phyloP scores from a whole-genome alignment of 1,284 basidiomycete genomes.

The Naganishia cerealis region DNA sequence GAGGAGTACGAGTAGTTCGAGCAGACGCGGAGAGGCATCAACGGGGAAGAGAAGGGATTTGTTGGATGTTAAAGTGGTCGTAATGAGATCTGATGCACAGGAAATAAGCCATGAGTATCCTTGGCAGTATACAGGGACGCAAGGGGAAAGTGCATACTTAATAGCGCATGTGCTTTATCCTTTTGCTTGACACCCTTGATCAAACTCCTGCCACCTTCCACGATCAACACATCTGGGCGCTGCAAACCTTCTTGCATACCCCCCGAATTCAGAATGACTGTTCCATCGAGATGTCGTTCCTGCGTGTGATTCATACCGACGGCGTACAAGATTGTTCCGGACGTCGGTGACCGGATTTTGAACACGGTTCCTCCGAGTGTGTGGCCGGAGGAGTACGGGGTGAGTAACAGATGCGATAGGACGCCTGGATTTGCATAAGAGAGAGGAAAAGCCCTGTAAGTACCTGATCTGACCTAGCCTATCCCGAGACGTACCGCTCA shows the following conservation, averaged over 20 bases:
- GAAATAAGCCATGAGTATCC: background rate
- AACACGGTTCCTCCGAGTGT: constrained; percentile 95
- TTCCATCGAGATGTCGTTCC: constrained; percentile 93
- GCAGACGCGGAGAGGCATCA: constrained; percentile 86
- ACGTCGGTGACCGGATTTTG: constrained; percentile 95
- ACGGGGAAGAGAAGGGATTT: constrained; percentile 89
- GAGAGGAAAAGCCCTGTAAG: background rate
- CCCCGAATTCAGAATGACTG: constrained; percentile 67
- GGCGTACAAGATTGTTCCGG: constrained; percentile 92
- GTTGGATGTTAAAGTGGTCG: constrained; percentile 70
- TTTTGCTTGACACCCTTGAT: constrained; percentile 82
- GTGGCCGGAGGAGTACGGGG: constrained; percentile 93
- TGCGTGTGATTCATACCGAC: constrained; percentile 95
- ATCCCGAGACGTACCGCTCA: constrained; percentile 67
- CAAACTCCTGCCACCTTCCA: constrained; percentile 80
- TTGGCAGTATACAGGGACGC: background rate
- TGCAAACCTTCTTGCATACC: constrained; percentile 68
- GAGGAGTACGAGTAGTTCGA: constrained; percentile 89
- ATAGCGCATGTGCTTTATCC: constrained; percentile 83
- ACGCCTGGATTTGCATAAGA: constrained; percentile 38
- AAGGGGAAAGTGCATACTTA: constrained; percentile 62
- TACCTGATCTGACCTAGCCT: too few species aligned
- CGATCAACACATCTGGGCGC: constrained; percentile 87
- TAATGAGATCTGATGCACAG: constrained; percentile 69
- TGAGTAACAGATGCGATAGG: constrained; percentile 70